phyloP scores from a whole-genome alignment of 139 green algal genomes.

The Chlamydomonas sphaeroides region DNA sequence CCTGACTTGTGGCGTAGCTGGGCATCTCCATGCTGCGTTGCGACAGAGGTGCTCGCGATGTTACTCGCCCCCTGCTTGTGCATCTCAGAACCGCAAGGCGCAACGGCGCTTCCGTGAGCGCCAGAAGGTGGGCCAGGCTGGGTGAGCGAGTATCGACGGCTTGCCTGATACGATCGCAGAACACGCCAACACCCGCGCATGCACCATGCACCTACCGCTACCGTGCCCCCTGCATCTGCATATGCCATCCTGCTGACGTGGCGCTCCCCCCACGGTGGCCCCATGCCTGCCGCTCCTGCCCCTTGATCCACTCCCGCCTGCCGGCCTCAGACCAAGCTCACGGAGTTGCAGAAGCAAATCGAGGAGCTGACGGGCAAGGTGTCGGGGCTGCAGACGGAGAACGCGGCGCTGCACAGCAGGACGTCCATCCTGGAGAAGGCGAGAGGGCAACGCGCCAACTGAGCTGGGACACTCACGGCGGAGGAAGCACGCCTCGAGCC shows the following conservation, averaged over 20 bases:
- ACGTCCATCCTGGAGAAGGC: constrained; percentile 72
- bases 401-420: constrained; percentile 62
- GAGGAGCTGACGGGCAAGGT: constrained; percentile 69
- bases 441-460: too few species aligned
- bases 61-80: too few species aligned
- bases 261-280: too few species aligned
- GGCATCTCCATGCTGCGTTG: too few species aligned
- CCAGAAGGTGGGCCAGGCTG: constrained; percentile 66
- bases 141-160: too few species aligned
- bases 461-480: too few species aligned
- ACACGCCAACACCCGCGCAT: too few species aligned
- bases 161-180: too few species aligned
- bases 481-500: too few species aligned
- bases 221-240: neutral
- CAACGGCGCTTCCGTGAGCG: constrained; percentile 76
- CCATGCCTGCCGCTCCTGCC: neutral
- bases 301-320: too few species aligned
- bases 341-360: constrained; percentile 73
- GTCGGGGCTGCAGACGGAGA: constrained; percentile 63
- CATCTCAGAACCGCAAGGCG: constrained; percentile 65
- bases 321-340: constrained; percentile 61
- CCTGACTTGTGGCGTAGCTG: too few species aligned
- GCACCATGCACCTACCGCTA: neutral
- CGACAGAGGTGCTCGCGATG: too few species aligned
- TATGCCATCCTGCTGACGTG: neutral